These are phyloP conservation scores for Penicillium nordicum DNA, from an alignment of 2,329 filamentous ascomycete species.

Conservation along the genomic window DNA sequence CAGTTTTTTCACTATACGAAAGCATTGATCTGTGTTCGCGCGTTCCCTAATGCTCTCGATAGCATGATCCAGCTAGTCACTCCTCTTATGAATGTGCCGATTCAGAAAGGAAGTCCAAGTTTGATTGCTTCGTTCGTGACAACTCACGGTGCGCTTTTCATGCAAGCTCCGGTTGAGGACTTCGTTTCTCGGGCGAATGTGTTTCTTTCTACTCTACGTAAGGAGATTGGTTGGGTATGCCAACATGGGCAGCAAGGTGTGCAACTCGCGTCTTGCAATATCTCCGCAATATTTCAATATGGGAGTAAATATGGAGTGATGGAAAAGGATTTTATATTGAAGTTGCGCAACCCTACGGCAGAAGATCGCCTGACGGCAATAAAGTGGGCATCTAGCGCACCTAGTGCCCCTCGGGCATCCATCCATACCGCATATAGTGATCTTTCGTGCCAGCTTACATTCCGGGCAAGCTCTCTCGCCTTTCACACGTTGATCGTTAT, in stretches of 20 bases:
- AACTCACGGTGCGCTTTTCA: constrained; percentile 52
- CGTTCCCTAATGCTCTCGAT: constrained; percentile 56
- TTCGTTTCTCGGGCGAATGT: constrained; percentile 40
- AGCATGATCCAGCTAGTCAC: constrained; percentile 56
- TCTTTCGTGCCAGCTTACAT: constrained; percentile 27
- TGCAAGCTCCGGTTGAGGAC: constrained; percentile 29
- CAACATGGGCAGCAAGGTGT: constrained; percentile 50
- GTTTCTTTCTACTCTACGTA: constrained; percentile 47
- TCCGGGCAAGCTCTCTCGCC: constrained; percentile 41
- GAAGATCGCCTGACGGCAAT: constrained; percentile 17
- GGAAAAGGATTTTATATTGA: constrained; percentile 26
- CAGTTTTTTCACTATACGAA: constrained; percentile 60
- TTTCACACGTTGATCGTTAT: constrained; percentile 44
- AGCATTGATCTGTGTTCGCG: constrained; percentile 53
- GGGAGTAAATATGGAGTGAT: constrained; percentile 42
- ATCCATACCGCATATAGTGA: constrained; percentile 5
- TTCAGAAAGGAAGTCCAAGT: constrained; percentile 35
- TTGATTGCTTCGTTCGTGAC: constrained; percentile 52
- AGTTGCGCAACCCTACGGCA: constrained; percentile 9
- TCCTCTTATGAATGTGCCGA: constrained; percentile 42
- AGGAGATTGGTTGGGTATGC: constrained; percentile 49
- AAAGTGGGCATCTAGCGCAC: constrained; percentile 14
- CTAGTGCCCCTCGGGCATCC: background rate
- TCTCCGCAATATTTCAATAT: constrained; percentile 55
- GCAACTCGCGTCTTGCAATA: constrained; percentile 54